A percentile compares a stretch with the other conserved stretches of the same genome.
Evolutionary conservation across 441 rosid genomes (phyloP).

Genomic region (Eutrema salsugineum): DNA sequence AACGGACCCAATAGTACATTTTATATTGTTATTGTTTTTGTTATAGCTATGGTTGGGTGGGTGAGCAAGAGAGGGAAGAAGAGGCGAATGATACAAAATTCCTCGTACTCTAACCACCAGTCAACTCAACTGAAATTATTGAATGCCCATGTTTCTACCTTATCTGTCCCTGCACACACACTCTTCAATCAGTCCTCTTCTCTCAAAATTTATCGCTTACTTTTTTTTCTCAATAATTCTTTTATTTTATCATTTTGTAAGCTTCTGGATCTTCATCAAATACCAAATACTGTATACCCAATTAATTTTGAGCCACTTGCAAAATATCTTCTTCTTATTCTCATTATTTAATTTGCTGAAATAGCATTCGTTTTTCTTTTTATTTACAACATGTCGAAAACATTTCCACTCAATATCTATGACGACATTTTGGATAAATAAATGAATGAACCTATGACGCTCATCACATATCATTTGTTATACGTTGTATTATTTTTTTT

Average conservation of each 20-base stretch:
- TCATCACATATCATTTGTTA: not conserved
- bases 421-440: too few species aligned
- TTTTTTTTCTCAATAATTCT: not conserved
- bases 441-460: too few species aligned
- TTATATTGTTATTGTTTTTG: not conserved
- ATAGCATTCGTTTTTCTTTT: not conserved
- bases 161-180: not conserved
- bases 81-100: not conserved
- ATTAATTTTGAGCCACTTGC: not conserved
- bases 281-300: not conserved
- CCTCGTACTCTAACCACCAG: constrained; percentile 25
- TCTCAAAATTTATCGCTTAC: not conserved
- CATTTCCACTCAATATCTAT: not conserved
- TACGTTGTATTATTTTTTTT: not conserved
- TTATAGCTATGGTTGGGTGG: constrained; percentile 12
- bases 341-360: not conserved
- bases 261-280: not conserved
- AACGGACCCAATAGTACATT: not conserved
- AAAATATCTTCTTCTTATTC: not conserved
- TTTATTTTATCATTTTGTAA: not conserved
- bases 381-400: not conserved
- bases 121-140: constrained; percentile 16
- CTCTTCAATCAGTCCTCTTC: not conserved
- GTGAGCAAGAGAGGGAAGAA: constrained; percentile 3
- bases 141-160: not conserved